Conservation (phyloP, 2,329 filamentous ascomycete species). For the Sporothrix curviconia region DNA sequence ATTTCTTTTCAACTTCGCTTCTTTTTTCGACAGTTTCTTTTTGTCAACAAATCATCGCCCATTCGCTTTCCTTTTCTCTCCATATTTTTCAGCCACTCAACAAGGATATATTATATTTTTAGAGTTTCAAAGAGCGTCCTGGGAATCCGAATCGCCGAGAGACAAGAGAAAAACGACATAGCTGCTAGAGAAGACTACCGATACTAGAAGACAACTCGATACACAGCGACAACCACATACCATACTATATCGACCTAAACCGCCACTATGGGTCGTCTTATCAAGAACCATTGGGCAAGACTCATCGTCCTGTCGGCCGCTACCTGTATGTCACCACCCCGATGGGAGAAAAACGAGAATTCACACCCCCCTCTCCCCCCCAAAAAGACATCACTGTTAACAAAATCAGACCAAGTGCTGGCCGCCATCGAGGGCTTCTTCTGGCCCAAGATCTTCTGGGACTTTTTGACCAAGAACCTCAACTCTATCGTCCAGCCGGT, state of each 20-base stretch:
- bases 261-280: constrained; percentile 80
- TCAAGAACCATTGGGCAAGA: constrained; percentile 98
- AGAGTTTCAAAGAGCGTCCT: neutral
- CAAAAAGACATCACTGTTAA: constrained; percentile 4
- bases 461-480: constrained; percentile 87
- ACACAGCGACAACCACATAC: constrained; percentile 9
- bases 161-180: neutral
- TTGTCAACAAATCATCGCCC: neutral
- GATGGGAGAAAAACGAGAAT: neutral
- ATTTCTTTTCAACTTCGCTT: constrained; percentile 16
- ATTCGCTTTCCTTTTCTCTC: neutral
- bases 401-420: constrained; percentile 66
- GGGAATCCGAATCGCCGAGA: neutral
- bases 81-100: neutral
- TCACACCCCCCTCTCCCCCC: neutral
- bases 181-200: neutral
- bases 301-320: constrained; percentile 86
- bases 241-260: neutral
- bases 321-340: constrained; percentile 53
- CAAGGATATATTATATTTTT: neutral
- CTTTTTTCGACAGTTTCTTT: constrained; percentile 2
- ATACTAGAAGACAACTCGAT: constrained; percentile 4
- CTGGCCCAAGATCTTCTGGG: constrained; percentile 99
- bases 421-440: constrained; percentile 84
- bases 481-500: constrained; percentile 79